Evolutionary conservation across 805 yeast species (phyloP).

Genomic region (Yamadazyma scolyti): DNA sequence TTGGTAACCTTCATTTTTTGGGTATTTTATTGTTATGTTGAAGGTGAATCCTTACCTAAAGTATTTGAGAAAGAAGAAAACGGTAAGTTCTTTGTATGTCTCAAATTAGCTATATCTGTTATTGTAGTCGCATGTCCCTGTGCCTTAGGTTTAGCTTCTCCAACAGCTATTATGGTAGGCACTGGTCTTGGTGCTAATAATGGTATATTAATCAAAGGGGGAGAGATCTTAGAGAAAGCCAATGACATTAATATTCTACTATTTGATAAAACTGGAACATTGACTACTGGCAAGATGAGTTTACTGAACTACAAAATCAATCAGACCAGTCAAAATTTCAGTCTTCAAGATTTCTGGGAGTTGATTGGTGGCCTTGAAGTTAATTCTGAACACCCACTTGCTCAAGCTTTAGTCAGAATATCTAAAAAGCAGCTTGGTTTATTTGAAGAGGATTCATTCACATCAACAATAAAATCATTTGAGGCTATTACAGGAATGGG

Average conservation of each 20-base stretch:
- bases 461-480: conserved; percentile 28
- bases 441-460: conserved; percentile 31
- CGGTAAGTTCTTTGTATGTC: conserved; percentile 62
- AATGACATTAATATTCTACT: conserved; percentile 60
- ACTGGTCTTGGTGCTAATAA: conserved; percentile 92
- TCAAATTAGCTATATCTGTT: conserved; percentile 83
- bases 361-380: conserved; percentile 58
- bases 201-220: conserved; percentile 92
- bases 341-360: conserved; percentile 43
- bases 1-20: conserved; percentile 54
- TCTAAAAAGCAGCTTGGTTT: conserved; percentile 23
- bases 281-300: conserved; percentile 80
- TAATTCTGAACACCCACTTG: conserved; percentile 86
- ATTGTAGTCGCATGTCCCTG: conserved; percentile 98
- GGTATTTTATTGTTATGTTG: conserved; percentile 28
- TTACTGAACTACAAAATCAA: conserved; percentile 17
- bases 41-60: conserved; percentile 35
- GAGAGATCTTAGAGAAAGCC: conserved; percentile 78
- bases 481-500: conserved; percentile 45
- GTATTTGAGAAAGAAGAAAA: conserved; percentile 44
- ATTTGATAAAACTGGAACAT: conserved; percentile 95
- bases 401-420: conserved; percentile 56
- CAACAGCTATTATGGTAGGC: conserved; percentile 98
- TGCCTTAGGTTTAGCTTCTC: conserved; percentile 95
- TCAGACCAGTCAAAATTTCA: neutral